phyloP scores from a whole-genome alignment of 1,139 yeast genomes.

The Wickerhamomyces sp. region DNA sequence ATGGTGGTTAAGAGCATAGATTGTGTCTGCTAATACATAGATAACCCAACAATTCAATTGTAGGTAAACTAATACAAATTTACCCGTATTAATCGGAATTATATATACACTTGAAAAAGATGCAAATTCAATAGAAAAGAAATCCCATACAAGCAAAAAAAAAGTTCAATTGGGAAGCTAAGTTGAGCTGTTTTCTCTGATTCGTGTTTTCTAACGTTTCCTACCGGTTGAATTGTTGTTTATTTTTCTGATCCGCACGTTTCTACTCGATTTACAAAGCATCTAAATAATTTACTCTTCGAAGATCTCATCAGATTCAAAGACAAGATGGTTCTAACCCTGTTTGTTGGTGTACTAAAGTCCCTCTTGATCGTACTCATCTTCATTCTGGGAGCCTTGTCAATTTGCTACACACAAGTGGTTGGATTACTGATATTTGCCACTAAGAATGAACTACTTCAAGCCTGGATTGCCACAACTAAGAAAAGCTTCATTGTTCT shows the following conservation, averaged over 20 bases:
- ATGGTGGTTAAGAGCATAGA: conserved; percentile 23
- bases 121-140: too few species aligned
- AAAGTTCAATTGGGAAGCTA: too few species aligned
- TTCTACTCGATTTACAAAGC: not conserved
- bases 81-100: too few species aligned
- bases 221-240: too few species aligned
- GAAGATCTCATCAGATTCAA: not conserved
- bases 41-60: too few species aligned
- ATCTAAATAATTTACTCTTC: not conserved
- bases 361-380: not conserved
- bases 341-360: not conserved
- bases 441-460: conserved; percentile 27
- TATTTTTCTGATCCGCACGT: too few species aligned
- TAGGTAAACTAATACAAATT: too few species aligned
- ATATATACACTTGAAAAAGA: too few species aligned
- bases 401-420: conserved; percentile 41
- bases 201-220: too few species aligned
- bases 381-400: conserved; percentile 16
- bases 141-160: too few species aligned
- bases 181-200: too few species aligned
- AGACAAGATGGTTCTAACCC: not conserved
- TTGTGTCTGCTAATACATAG: not conserved
- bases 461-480: conserved; percentile 41
- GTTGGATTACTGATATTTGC: conserved; percentile 31
- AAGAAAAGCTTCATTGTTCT: conserved; percentile 48